phyloP scores from a whole-genome alignment of 176 grass and related monocot species.

The Ensete glaucum region DNA sequence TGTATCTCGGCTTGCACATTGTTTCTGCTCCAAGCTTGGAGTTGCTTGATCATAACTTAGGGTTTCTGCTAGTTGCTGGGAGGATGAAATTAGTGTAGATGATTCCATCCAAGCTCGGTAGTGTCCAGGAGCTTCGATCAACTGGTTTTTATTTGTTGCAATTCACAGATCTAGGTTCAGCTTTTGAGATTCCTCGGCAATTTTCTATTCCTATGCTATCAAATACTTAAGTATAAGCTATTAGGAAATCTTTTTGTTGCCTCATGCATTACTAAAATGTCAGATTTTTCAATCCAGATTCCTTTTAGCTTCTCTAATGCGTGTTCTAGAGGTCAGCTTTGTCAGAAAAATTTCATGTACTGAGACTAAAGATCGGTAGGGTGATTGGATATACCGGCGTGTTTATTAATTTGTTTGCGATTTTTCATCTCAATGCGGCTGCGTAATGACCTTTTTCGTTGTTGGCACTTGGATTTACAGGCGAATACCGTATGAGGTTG shows the following conservation, averaged over 20 bases:
- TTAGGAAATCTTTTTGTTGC: neutral
- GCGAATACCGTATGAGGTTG: slow-evolving; percentile 41
- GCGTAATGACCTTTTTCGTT: too few relatives aligned
- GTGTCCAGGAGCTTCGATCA: neutral
- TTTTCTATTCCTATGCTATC: neutral
- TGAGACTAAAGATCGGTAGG: neutral
- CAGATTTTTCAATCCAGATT: neutral
- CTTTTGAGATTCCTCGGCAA: neutral
- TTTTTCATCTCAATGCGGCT: neutral
- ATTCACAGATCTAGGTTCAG: neutral
- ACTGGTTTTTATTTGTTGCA: neutral
- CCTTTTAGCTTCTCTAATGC: neutral
- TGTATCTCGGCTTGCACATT: neutral
- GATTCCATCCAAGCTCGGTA: neutral
- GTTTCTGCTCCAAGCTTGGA: neutral
- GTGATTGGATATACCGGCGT: neutral
- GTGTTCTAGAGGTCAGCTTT: neutral
- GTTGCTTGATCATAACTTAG: neutral
- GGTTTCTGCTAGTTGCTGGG: neutral
- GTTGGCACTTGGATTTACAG: slow-evolving; percentile 18
- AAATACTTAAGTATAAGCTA: neutral
- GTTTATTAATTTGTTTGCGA: neutral
- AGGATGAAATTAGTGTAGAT: neutral
- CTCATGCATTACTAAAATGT: neutral
- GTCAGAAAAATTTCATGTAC: neutral